Conservation (phyloP, 768 basidiomycete species). For the Tylopilus rubrobrunneus region DNA sequence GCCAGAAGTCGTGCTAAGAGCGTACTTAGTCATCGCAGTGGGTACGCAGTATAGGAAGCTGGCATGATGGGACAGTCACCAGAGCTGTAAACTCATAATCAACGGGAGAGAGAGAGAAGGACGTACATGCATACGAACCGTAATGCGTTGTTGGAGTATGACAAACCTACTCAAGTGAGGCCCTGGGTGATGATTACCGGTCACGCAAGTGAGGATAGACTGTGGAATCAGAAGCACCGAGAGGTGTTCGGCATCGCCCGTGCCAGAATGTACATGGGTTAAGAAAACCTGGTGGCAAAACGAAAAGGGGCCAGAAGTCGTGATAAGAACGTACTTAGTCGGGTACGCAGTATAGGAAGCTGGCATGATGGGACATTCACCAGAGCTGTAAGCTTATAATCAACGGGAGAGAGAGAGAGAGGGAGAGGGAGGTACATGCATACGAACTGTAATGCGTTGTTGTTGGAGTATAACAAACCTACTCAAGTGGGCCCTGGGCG, state of each 20-base stretch:
- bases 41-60: slow-evolving; percentile 62
- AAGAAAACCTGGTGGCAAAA: slow-evolving; percentile 45
- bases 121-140: slow-evolving; percentile 64
- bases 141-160: slow-evolving; percentile 51
- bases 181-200: slow-evolving; percentile 52
- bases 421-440: slow-evolving; percentile 48
- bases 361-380: slow-evolving; percentile 18
- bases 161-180: slow-evolving; percentile 44
- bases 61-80: background rate
- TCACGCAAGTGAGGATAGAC: slow-evolving; percentile 45
- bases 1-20: background rate
- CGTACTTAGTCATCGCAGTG: slow-evolving; percentile 52
- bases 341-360: slow-evolving; percentile 58
- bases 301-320: background rate
- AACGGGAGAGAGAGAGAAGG: too few relatives aligned
- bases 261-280: slow-evolving; percentile 64
- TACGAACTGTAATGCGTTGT: slow-evolving; percentile 61
- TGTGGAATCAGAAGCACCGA: slow-evolving; percentile 62
- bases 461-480: slow-evolving; percentile 45
- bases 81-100: background rate
- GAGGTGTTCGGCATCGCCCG: slow-evolving; percentile 58
- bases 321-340: slow-evolving; percentile 36
- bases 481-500: slow-evolving; percentile 39
- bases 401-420: too few relatives aligned
- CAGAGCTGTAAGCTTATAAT: background rate